A percentile compares a stretch with the other conserved stretches of the same genome.
phyloP scores from a whole-genome alignment of 805 yeast genomes.

The Myxozyma kluyveri region DNA sequence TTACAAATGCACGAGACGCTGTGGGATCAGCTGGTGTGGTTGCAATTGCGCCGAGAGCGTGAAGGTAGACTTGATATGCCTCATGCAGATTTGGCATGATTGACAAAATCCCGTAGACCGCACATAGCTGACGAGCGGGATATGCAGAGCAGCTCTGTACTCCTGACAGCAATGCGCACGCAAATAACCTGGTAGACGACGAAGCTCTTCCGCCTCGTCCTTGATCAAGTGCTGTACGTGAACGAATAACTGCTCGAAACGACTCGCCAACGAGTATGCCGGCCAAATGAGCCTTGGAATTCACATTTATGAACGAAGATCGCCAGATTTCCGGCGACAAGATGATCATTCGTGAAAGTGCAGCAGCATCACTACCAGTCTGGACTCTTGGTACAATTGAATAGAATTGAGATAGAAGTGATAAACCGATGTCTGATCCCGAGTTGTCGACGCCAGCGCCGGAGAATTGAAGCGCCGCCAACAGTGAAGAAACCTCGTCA shows the following conservation, averaged over 20 bases:
- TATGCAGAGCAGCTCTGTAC: not conserved
- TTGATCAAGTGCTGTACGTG: not conserved
- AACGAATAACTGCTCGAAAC: not conserved
- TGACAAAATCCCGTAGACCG: not conserved
- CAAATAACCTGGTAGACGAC: not conserved
- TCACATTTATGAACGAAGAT: too few species aligned
- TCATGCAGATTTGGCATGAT: not conserved
- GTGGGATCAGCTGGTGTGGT: not conserved
- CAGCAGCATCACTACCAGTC: too few species aligned
- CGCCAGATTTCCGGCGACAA: not conserved
- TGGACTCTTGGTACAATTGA: too few species aligned
- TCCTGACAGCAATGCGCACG: not conserved
- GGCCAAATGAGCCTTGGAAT: not conserved
- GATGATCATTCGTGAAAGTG: not conserved
- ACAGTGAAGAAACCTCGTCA: too few species aligned
- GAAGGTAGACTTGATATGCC: not conserved
- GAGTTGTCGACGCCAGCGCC: too few species aligned
- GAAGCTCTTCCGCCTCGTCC: not conserved
- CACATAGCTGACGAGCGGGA: not conserved
- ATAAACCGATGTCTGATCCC: too few species aligned
- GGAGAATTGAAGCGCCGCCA: too few species aligned
- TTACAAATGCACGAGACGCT: not conserved
- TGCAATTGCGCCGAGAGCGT: not conserved
- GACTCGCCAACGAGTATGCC: not conserved
- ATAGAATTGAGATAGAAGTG: too few species aligned